Conservation (phyloP, 306 rosid species). For the Ochetophila trinervis region DNA sequence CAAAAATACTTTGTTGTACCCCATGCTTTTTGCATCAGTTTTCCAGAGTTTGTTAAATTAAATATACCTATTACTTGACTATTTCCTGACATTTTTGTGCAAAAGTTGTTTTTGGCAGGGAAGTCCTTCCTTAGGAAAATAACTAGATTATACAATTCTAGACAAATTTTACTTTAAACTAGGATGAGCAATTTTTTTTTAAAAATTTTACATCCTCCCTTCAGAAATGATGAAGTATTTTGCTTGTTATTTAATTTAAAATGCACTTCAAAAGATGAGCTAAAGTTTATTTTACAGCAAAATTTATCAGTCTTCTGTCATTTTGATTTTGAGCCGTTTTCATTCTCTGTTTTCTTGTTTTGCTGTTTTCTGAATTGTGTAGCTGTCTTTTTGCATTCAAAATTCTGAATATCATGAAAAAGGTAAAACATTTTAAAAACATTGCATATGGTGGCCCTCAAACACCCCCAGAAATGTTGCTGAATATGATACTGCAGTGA, state of each 20-base stretch:
- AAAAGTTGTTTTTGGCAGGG: background rate
- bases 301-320: too few species aligned
- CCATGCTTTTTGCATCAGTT: slow-evolving; percentile 3
- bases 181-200: too few species aligned
- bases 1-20: slow-evolving; percentile 14
- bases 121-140: background rate
- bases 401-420: background rate
- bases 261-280: too few species aligned
- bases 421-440: background rate
- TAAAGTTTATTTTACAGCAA: too few species aligned
- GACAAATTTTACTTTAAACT: background rate
- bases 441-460: slow-evolving; percentile 2
- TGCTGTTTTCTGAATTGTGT: background rate
- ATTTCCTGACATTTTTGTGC: background rate
- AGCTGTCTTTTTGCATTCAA: background rate
- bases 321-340: too few species aligned
- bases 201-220: too few species aligned
- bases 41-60: background rate
- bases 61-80: background rate
- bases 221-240: too few species aligned
- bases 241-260: too few species aligned
- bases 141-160: background rate
- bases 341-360: too few species aligned
- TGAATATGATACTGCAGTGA: background rate
- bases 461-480: background rate